Evolutionary conservation across 2,329 filamentous ascomycete species (phyloP), one percentile per base, ranked within the genome.

Genomic region (Periconia sp.): DNA sequence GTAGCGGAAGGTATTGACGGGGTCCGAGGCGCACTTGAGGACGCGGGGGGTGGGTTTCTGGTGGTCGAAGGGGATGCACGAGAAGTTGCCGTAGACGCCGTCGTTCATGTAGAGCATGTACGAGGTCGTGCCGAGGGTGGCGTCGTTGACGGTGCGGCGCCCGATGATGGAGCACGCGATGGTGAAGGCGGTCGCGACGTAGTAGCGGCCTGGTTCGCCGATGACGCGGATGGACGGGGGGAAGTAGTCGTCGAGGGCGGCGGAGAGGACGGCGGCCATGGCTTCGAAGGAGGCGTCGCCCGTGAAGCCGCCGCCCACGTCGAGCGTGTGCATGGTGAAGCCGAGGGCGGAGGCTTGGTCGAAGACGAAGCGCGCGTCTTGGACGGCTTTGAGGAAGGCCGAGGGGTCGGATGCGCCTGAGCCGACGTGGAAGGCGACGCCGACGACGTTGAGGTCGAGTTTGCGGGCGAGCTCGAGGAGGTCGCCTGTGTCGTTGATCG

Each of bases 21-120:
- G 33, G 55, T 79, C 77, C 58, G 81, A 75, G 56, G 82, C 80
- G 18, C 82, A 79, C 61, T 86, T 87, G 50, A 99, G 81, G 54
- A 97, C 84, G 76, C 89, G 90, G 52, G 93, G 91, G 44, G 89
- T 77, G 1, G 94, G 94, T 67, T 95, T 85, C 81, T 99, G 94
- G 76, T 97, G 94, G 71, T 97, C 94, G 74, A 97, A 99, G 81
- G 97, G 96, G 82, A 97, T 97, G 85, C 92, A 95, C 62, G 91
- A 96, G 72, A 99, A 97, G 79, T 97, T 97, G 68, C 94, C 94
- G 70, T 99, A 99, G 50, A 97, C 88, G 27, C 94, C 94, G 65
- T 99, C 94, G 72, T 99, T 99, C 73, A 97, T 80, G 74, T 99
- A 99, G 45, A 97, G 79, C 94, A 97, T 99, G 82, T 96, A 97